Evolutionary conservation across 2,329 filamentous ascomycete species (phyloP).

Genomic region (Xylaria sp.): DNA sequence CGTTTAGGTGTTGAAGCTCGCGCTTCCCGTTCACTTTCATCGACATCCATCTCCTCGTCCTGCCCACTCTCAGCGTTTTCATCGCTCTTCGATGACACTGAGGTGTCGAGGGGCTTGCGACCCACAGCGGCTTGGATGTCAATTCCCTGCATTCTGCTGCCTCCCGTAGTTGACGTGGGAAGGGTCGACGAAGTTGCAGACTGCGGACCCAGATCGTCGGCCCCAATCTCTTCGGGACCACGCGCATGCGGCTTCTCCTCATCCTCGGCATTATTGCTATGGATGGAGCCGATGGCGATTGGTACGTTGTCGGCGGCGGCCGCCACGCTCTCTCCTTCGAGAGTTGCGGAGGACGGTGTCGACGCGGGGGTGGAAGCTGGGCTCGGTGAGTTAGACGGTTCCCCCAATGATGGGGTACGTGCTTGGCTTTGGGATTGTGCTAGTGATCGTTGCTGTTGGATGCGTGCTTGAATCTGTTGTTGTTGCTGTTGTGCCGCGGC

Average conservation of each 20-base stretch:
- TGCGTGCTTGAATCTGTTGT: slow-evolving; percentile 40
- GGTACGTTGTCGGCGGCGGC: slow-evolving; percentile 47
- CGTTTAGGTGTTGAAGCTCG: slow-evolving; percentile 62
- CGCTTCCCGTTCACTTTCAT: slow-evolving; percentile 34
- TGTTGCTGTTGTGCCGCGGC: slow-evolving; percentile 39
- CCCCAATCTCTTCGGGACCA: slow-evolving; percentile 85
- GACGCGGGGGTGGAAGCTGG: slow-evolving; percentile 34
- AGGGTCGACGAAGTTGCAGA: slow-evolving; percentile 51
- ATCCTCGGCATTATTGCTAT: slow-evolving; percentile 57
- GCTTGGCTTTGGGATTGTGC: slow-evolving; percentile 43
- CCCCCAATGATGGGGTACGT: slow-evolving; percentile 36
- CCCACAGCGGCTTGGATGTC: slow-evolving; percentile 72
- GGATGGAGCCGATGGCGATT: slow-evolving; percentile 53
- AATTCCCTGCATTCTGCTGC: slow-evolving; percentile 63
- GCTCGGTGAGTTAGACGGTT: slow-evolving; percentile 38
- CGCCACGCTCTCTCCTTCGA: slow-evolving; percentile 42
- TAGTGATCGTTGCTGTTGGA: slow-evolving; percentile 42
- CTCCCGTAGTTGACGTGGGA: slow-evolving; percentile 53
- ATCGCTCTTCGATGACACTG: slow-evolving; percentile 41
- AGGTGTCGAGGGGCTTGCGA: slow-evolving; percentile 54
- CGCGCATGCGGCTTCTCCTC: slow-evolving; percentile 81
- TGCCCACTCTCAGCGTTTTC: slow-evolving; percentile 32
- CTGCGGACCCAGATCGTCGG: slow-evolving; percentile 87
- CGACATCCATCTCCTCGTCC: slow-evolving; percentile 50
- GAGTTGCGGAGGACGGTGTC: slow-evolving; percentile 38